phyloP scores from a whole-genome alignment of 2,329 filamentous ascomycete species.

The Ophiobolus disseminans region DNA sequence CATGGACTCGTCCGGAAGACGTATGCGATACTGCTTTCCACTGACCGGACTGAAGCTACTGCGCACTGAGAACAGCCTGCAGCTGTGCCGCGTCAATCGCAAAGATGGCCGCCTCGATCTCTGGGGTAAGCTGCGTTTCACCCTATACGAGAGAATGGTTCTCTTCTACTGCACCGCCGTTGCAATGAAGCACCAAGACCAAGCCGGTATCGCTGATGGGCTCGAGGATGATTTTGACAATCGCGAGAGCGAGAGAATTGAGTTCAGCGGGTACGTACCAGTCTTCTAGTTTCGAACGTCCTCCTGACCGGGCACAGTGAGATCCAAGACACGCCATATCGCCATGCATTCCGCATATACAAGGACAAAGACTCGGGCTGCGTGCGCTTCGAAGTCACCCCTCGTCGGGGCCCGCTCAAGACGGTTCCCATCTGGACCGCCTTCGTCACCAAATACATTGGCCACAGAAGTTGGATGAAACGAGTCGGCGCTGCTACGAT shows the following conservation, averaged over 20 bases:
- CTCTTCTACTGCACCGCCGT: conserved; percentile 64
- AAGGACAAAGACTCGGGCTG: conserved; percentile 59
- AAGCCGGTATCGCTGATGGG: conserved; percentile 45
- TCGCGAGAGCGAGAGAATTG: conserved; percentile 49
- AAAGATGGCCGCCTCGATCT: conserved; percentile 53
- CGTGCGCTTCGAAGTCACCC: conserved; percentile 64
- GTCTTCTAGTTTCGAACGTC: too few relatives aligned
- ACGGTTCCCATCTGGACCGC: conserved; percentile 66
- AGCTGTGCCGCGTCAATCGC: conserved; percentile 49
- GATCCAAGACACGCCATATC: conserved; percentile 60
- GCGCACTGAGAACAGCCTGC: conserved; percentile 51
- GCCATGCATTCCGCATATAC: conserved; percentile 63
- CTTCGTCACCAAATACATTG: conserved; percentile 52
- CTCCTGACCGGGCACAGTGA: conserved; percentile 47
- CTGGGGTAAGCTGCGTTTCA: conserved; percentile 64
- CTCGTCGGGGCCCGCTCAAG: conserved; percentile 60
- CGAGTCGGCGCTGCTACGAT: conserved; percentile 52
- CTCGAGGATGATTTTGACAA: conserved; percentile 60
- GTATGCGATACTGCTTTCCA: conserved; percentile 58
- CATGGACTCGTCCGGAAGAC: conserved; percentile 48
- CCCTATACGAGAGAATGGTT: conserved; percentile 63
- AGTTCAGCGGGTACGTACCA: conserved; percentile 58
- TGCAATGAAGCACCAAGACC: conserved; percentile 65
- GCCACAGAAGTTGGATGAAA: conserved; percentile 57
- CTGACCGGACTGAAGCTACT: conserved; percentile 56